These are phyloP conservation scores for Pythium sp. DNA, from an alignment of 352 stramenopile genomes.

Conservation along the genomic window DNA sequence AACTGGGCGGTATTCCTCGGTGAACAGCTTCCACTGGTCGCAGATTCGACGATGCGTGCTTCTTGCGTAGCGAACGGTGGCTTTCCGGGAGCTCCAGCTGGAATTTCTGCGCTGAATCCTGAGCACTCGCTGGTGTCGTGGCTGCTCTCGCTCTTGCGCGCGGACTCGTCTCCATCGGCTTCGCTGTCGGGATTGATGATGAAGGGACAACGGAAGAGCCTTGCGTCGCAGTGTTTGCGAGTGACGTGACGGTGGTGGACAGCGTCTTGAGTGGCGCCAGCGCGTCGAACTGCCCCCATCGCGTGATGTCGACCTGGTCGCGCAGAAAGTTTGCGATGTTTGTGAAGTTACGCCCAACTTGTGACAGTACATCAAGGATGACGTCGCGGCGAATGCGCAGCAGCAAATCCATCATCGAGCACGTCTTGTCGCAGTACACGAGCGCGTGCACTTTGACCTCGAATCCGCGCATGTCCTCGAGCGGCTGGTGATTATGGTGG, in stretches of 20 bases:
- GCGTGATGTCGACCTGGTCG: slow-evolving; percentile 70
- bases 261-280: slow-evolving; percentile 59
- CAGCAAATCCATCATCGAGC: slow-evolving; percentile 65
- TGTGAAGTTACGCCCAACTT: slow-evolving; percentile 84
- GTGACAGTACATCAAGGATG: slow-evolving; percentile 76
- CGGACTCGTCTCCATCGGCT: slow-evolving; percentile 19
- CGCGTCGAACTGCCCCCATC: slow-evolving; percentile 66
- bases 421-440: slow-evolving; percentile 87
- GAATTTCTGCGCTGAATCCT: slow-evolving; percentile 27
- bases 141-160: slow-evolving; percentile 3
- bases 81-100: slow-evolving; percentile 44
- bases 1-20: neutral
- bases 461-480: slow-evolving; percentile 86
- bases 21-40: slow-evolving; percentile 6
- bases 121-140: slow-evolving; percentile 6
- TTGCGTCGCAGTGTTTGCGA: slow-evolving; percentile 22
- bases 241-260: slow-evolving; percentile 27
- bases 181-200: slow-evolving; percentile 14
- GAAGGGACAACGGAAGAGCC: slow-evolving; percentile 9
- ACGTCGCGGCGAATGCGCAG: slow-evolving; percentile 78
- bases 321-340: slow-evolving; percentile 83
- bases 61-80: slow-evolving; percentile 43
- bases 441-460: slow-evolving; percentile 83
- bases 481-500: slow-evolving; percentile 31
- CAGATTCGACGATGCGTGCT: slow-evolving; percentile 8